Base-by-base conservation (phyloP, 495 filamentous ascomycete genomes). In the Hypoxylon fragiforme region DNA sequence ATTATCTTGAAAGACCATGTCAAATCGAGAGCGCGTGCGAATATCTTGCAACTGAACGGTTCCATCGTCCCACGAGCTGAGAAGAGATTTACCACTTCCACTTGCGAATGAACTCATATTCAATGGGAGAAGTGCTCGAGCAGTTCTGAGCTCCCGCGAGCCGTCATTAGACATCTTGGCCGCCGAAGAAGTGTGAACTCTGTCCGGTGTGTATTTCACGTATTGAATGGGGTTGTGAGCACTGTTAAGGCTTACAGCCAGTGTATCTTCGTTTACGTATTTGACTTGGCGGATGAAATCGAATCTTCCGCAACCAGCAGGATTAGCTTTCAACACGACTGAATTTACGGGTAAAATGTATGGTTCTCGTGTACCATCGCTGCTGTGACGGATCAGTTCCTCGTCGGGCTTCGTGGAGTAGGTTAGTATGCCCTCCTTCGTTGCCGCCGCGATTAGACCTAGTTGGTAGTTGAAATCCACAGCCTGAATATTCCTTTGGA, bases 1-100 rank as follows among this genome's bases (percentile, higher is more conserved):
- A 34, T 75, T 73, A 43, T 79, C 75, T 26, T 75, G 73, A 35
- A 73, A 79, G 30, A 74, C 45, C 12, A 52, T 51, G 37, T 75
- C 72, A 12, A 68, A 63, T 0, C 58, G 44, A 0, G 66, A 70
- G 0, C 73, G 63, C 0, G 72, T 70, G 5, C 76, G 67, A 0
- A 77, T 50, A 34, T 79, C 76, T 48, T 74, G 73, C 8, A 79
- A 72, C 22, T 70, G 68, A 35, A 70, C 60, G 1, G 67, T 76
- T 2, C 76, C 76, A 26, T 77, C 76, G 30, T 72, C 63, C 76
- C 76, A 79, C 2, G 70, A 67, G 36, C 71, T 76, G 15, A 79
- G 73, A n/a, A 78, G 46, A 13, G 71, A 36, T 13, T 60, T 71
- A 3, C 67, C 71, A 1, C 64, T 54, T 5, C 68, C 63, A 16